phyloP scores from a whole-genome alignment of 2,329 filamentous ascomycete species.

The Diatrype stigma region DNA sequence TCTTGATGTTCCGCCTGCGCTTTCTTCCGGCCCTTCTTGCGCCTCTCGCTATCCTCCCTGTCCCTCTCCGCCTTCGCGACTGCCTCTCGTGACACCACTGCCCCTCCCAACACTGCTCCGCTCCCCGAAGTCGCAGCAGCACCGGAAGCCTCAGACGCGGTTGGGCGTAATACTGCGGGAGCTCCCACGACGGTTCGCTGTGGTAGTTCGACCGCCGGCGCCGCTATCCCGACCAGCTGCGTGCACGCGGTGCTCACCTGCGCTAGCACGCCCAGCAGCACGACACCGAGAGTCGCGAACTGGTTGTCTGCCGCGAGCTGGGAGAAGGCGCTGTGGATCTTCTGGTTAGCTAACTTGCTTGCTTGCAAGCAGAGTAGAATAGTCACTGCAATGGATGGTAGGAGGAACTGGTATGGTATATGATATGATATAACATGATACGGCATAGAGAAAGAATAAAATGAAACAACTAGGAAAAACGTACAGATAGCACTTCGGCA shows the following conservation, averaged over 20 bases:
- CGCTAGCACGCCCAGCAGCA: slow-evolving; percentile 62
- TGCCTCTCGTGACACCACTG: slow-evolving; percentile 22
- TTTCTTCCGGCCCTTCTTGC: neutral
- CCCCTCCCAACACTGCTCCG: slow-evolving; percentile 6
- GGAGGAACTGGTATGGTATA: too few species aligned
- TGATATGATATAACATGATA: too few species aligned
- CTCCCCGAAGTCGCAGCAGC: too few species aligned
- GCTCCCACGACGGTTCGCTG: neutral
- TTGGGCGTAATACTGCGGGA: too few species aligned
- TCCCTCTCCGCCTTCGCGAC: slow-evolving; percentile 17
- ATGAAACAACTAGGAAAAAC: slow-evolving; percentile 18
- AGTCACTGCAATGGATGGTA: too few species aligned
- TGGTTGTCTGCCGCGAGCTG: slow-evolving; percentile 68
- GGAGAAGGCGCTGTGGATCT: slow-evolving; percentile 57
- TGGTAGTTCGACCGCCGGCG: slow-evolving; percentile 4
- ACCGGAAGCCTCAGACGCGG: too few species aligned
- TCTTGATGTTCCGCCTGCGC: slow-evolving; percentile 9
- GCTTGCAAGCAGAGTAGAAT: too few species aligned
- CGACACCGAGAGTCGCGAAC: slow-evolving; percentile 66
- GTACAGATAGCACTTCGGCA: slow-evolving; percentile 42
- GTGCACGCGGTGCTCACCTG: slow-evolving; percentile 47
- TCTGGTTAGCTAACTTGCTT: too few species aligned
- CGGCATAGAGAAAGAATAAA: neutral
- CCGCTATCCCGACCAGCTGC: slow-evolving; percentile 26
- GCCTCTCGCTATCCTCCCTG: neutral